Conservation (phyloP, 1,284 basidiomycete genomes). For the Rhodotorula sp. region DNA sequence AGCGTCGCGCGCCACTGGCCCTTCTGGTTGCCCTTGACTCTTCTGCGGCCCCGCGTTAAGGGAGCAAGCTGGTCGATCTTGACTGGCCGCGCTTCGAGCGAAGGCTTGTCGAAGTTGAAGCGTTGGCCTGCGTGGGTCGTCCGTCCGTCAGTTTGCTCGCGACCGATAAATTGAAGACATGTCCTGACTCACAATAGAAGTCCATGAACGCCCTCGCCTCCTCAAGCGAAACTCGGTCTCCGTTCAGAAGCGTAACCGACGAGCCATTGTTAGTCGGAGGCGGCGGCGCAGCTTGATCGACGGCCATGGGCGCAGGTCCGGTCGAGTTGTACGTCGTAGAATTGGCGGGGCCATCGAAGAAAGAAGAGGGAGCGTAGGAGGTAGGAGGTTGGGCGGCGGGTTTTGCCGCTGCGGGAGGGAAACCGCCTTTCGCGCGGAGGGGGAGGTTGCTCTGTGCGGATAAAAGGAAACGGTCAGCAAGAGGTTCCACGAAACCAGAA, state of each 20-base stretch:
- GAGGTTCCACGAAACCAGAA: background rate
- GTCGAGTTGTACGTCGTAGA: background rate
- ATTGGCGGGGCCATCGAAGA: constrained; percentile 7
- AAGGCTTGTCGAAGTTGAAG: constrained; percentile 1
- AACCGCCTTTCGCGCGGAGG: constrained; percentile 14
- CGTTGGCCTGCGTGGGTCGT: background rate
- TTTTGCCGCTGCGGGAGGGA: background rate
- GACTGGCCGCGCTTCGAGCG: no score
- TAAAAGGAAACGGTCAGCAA: background rate
- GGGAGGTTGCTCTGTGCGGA: constrained; percentile 40
- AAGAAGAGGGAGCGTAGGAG: background rate
- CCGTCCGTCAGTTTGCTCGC: no score
- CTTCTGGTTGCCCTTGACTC: no score
- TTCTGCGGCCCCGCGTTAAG: no score
- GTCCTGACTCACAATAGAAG: constrained; percentile 72
- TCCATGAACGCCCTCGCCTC: constrained; percentile 88
- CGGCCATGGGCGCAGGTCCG: background rate
- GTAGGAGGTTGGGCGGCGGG: background rate
- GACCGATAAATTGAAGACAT: no score
- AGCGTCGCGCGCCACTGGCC: constrained; percentile 74
- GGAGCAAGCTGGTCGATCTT: background rate
- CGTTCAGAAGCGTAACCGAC: constrained; percentile 59
- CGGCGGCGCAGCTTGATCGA: background rate
- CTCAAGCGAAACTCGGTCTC: constrained; percentile 65
- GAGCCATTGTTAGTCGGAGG: constrained; percentile 29